Evolutionary conservation across 2,329 filamentous ascomycete genomes (phyloP), one percentile per base, ranked within the genome.

Genomic region (Zasmidium citrigriseum): DNA sequence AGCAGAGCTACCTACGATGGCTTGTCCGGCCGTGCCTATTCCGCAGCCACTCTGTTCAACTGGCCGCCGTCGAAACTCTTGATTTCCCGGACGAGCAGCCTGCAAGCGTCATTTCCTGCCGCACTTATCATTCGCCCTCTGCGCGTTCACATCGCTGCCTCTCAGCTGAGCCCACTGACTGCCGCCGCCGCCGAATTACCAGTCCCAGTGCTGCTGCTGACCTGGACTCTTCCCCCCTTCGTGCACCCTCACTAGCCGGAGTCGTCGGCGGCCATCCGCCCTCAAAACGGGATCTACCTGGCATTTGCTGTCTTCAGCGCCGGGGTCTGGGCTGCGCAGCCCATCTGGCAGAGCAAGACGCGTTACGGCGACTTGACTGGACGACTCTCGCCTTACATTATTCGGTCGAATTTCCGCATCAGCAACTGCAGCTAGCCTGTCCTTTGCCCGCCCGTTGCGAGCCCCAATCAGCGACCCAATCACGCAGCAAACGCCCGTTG

Each of bases 341-440:
- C 47, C 45, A 22, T 52, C 27, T 53, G 52, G 34, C 14, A 11
- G 34, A n/a, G 34, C 34, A 41, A n/a, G 16, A 41, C 61, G 56
- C 52, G 56, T 60, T 52, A 20, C 51, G 55, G 54, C 23, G n/a
- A 25, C 52, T 34, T 59, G 56, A 63, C 60, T 65, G 60, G 61
- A 60, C 58, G 58, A 59, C 56, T 57, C 47, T 53, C 60, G 63
- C 61, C 57, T 61, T 57, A 54, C 58, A 52, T 47, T 52, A 61
- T 60, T 58, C 55, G 46, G 47, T 62, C 64, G 61, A 61, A 64
- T 64, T 55, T 64, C 61, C 61, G 57, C 58, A 54, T 56, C 61
- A 58, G 44, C 59, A 48, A 57, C 58, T 60, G 56, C 62, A 64
- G 60, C 55, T 62, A 60, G 62, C 59, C 52, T 57, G 55, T 22